Percentiles rank a stretch among this genome's conserved stretches.
Evolutionary conservation across 441 rosid species (phyloP).

Genomic region (Raphanus hybrid): DNA sequence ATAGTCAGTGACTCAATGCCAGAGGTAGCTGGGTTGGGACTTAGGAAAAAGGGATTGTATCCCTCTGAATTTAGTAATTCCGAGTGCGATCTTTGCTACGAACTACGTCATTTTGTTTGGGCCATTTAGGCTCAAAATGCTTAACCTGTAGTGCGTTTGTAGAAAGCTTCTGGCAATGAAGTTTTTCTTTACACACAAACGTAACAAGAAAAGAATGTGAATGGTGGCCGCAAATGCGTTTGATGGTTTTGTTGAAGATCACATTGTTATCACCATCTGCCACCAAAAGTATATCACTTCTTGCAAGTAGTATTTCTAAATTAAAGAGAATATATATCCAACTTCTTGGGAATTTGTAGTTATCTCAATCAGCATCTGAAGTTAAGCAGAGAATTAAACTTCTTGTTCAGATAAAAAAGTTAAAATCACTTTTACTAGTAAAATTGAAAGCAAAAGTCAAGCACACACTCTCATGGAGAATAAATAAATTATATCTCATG

Average conservation of each 20-base stretch:
- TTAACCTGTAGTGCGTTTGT: neutral
- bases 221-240: neutral
- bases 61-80: neutral
- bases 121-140: neutral
- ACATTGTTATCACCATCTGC: neutral
- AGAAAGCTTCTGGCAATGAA: conserved; percentile 5
- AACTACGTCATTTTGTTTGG: neutral
- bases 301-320: conserved; percentile 1
- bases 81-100: neutral
- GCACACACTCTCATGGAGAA: conserved; percentile 30
- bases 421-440: neutral
- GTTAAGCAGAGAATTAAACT: neutral
- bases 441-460: neutral
- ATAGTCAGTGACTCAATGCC: neutral
- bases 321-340: neutral
- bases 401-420: neutral
- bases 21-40: conserved; percentile 1
- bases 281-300: neutral
- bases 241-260: neutral
- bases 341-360: neutral
- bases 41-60: neutral
- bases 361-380: neutral
- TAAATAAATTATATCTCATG: conserved; percentile 36
- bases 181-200: neutral
- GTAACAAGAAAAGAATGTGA: neutral